Evolutionary conservation across 164 flowering plant species (phyloP), one percentile per base, ranked within the genome.

Genomic region (Sextonia rubra): DNA sequence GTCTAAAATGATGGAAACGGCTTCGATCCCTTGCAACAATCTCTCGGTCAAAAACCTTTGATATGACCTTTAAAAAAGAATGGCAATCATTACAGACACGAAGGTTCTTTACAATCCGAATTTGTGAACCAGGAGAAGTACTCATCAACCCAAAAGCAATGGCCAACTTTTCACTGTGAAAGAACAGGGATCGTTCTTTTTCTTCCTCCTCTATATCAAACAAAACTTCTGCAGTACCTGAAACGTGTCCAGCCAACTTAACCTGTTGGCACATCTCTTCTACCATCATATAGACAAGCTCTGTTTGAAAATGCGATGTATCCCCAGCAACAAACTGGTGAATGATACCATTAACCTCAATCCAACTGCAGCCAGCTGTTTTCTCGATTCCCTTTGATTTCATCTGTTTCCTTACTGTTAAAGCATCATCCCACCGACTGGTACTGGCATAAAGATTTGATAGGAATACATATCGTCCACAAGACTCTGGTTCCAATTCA

Each of bases 51-150:
- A 68, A 82, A 44, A 74, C 72, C 75, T 73, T 66, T 14, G 85
- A 79, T 3, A 80, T 62, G 23, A 76, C 64, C 69, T 77, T 82
- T n/a, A 82, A 27, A 60, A 78, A 77, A 47, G 82, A 77, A 69
- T 82, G 85, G 64, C 82, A 82, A 75, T 83, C 85, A 37, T 72
- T 66, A 65, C 85, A 83, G 23, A 83, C 82, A 22, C 81, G 80
- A 58, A 83, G 80, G 71, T 80, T 83, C 77, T 83, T 83, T 48
- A 83, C 81, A 27, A 83, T 78, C 23, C 67, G 76, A 66, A 83
- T 76, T 2, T 60, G 66, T 2, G 73, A 47, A 68, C 60, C 60
- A 23, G 58, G 58, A 48, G 70, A 25, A 47, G 81, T 74, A 69
- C 60, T 78, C 37, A 83, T 78, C 29, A 80, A 68, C 60, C 85